phyloP scores from a whole-genome alignment of 75 land plant genomes.

The Larix kaempferi region DNA sequence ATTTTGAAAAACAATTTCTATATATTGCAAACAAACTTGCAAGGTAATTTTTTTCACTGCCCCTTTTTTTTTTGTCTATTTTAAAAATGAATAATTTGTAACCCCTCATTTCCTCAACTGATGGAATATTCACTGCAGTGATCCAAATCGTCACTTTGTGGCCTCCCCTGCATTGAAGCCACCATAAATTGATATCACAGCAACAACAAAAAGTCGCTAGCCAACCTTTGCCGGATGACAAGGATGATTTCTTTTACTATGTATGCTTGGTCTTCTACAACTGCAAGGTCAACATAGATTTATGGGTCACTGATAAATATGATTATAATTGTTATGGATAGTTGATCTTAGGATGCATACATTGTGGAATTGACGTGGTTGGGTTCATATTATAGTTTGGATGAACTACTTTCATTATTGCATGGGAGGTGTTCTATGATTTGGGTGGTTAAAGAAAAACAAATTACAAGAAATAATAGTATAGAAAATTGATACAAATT shows the following conservation, averaged over 20 bases:
- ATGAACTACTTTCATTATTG: background rate
- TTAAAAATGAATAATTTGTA: background rate
- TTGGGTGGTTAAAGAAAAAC: too few species aligned
- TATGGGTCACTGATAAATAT: background rate
- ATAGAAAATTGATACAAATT: too few species aligned
- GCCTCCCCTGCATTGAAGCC: constrained; percentile 71
- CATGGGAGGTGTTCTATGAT: too few species aligned
- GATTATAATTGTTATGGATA: background rate
- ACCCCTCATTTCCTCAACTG: background rate
- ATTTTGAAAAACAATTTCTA: constrained; percentile 83
- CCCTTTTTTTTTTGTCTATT: too few species aligned
- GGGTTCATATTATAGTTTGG: background rate
- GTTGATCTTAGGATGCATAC: background rate
- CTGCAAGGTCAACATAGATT: background rate
- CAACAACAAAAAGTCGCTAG: constrained; percentile 20
- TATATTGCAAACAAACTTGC: constrained; percentile 37
- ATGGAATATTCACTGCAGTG: constrained; percentile 24
- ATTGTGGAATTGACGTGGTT: background rate
- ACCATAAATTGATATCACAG: constrained; percentile 65
- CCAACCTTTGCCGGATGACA: constrained; percentile 5
- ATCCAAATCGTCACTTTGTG: constrained; percentile 60
- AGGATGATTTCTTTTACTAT: constrained; percentile 1
- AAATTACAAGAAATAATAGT: too few species aligned
- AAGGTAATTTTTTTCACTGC: constrained; percentile 15
- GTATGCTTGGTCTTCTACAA: background rate